Evolutionary conservation across 139 green algal species (phyloP), one percentile per base, ranked within the genome.

Genomic region (Chlamydomonas schloesseri): DNA sequence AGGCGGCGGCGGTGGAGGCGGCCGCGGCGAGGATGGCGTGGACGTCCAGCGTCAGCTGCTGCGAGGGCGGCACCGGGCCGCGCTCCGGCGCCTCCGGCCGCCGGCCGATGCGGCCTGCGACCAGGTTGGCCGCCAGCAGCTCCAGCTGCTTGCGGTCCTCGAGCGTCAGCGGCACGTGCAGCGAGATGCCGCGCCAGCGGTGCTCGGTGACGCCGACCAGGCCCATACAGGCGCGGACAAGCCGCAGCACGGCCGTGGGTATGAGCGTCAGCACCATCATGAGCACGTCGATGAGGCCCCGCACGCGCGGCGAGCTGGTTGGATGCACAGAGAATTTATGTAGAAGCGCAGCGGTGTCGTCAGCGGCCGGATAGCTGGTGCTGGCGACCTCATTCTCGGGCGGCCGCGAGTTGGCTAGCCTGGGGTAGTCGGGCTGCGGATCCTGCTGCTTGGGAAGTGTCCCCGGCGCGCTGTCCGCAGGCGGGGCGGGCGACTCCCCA

Each of bases 191-290:
- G 46, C 75, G 77, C 81, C 87, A 91, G 4, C 73, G 82, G 70
- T 91, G 88, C 70, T 91, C 88, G 0, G 69, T 88, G 4, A 91
- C 55, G 46, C 88, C 88, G 36, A 91, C 31, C 29, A 70, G 64
- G 8, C 58, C 58, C 76, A 91, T 67, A 4, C 80, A 29, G 10
- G 81, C 17, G 46, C 81, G 81, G 26, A 87, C 53, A 15, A 87
- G 14, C 23, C 81, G 81, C 2, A 87, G 28, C 4, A 87, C 13
- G 67, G 33, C 69, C 0, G 69, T 87, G 26, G 81, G 81, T 1
- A 87, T 3, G 1, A 87, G 69, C 14, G 53, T 55, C 53, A 79
- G 28, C 15, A 65, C 65, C 68, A 87, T 78, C 6, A 78, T 57
- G 20, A 26, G 34, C 20, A 73, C 28, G 55, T 87, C 81, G 37